Evolutionary conservation across 306 rosid species (phyloP).

Genomic region (Gastrolobium villosum): DNA sequence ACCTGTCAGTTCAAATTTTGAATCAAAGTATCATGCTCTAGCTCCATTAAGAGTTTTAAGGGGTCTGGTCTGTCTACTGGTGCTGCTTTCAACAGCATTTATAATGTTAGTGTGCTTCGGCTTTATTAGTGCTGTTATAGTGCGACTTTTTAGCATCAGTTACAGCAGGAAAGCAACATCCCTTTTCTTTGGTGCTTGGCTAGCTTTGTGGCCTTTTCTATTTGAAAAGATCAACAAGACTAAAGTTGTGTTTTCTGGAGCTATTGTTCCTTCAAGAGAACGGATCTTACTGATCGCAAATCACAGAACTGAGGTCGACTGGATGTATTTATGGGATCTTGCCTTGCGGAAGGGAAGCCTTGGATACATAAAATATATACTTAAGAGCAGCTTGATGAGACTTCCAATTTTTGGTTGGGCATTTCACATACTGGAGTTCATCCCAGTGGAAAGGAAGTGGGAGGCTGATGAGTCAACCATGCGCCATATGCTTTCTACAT

Average conservation of each 20-base stretch:
- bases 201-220: conserved; percentile 88
- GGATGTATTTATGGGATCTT: conserved; percentile 94
- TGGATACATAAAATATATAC: conserved; percentile 77
- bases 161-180: conserved; percentile 77
- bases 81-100: conserved; percentile 78
- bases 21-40: conserved; percentile 44
- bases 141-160: conserved; percentile 68
- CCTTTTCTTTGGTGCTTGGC: conserved; percentile 79
- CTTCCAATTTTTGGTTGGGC: conserved; percentile 89
- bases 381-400: conserved; percentile 82
- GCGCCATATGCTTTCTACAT: conserved; percentile 76
- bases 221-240: conserved; percentile 85
- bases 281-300: conserved; percentile 75
- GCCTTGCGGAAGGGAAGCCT: conserved; percentile 78
- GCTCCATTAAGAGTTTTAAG: conserved; percentile 63
- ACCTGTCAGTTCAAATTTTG: conserved; percentile 43
- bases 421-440: conserved; percentile 84
- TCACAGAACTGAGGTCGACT: conserved; percentile 89
- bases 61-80: conserved; percentile 71
- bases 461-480: conserved; percentile 68
- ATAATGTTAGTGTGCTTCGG: conserved; percentile 74
- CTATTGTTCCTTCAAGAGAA: conserved; percentile 63
- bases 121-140: conserved; percentile 59
- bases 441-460: conserved; percentile 86
- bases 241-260: conserved; percentile 78